Base-by-base conservation (phyloP, 2,329 filamentous ascomycete genomes). In the Alternaria postmessia region DNA sequence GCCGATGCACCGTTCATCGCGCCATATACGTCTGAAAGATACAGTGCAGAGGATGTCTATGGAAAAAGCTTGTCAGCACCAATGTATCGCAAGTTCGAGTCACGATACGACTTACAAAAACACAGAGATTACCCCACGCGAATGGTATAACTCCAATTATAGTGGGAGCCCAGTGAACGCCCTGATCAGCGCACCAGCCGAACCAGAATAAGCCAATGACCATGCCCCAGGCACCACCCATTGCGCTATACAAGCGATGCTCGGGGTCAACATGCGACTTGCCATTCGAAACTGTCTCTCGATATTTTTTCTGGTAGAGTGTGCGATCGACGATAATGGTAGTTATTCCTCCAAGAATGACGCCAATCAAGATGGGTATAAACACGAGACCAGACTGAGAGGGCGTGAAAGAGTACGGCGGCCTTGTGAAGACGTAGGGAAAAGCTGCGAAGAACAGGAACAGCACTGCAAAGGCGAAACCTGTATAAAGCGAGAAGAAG, bases 131-230 rank as follows among this genome's bases (percentile, higher is more conserved):
- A 1, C 87, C 87, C 81, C 84, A 87, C 0, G 85, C 85, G 67
- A 89, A 89, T 0, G 84, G 79, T 3, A 87, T 77, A 7, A 86
- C 84, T 4, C 85, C 83, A 0, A 84, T 72, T 0, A 83, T 82
- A 22, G 81, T 81, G 2, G 54, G 36, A 0, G 81, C 82, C 84
- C 86, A 88, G 4, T 81, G 80, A 1, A 84, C 70, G 7, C 77
- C 78, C 1, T 64, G 58, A 5, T 79, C 73, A 0, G 84, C 83
- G 1, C 84, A 83, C 87, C 87, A 89, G 0, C 82, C 86, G 64
- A 87, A 87, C 85, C 87, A 87, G 67, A 88, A 88, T 9, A 89
- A 70, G 0, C 82, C 82, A 0, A 85, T 52, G 0, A 86, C 85
- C 7, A 88, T 72, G 0, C 83, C 82, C 14, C 86, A 43, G 59